Conservation (phyloP, 768 basidiomycete species). For the Hysterangium stoloniferum region DNA sequence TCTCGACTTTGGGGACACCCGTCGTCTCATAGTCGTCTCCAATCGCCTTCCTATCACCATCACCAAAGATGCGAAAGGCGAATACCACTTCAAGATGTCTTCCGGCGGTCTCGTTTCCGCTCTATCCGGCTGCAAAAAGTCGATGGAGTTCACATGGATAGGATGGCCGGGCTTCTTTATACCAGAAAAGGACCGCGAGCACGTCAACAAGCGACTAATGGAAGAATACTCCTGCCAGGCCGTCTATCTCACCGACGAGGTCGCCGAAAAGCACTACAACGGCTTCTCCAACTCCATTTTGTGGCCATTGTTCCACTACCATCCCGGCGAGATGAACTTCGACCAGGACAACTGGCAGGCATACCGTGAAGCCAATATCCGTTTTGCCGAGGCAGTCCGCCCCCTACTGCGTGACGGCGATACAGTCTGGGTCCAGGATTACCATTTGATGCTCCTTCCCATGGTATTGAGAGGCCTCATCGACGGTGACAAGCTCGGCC, state of each 20-base stretch:
- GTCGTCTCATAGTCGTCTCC: slow-evolving; percentile 88
- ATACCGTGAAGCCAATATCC: slow-evolving; percentile 93
- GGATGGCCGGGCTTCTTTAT: slow-evolving; percentile 95
- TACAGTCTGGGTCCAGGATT: slow-evolving; percentile 99
- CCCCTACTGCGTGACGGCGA: slow-evolving; percentile 74
- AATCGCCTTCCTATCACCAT: slow-evolving; percentile 96
- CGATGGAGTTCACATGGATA: slow-evolving; percentile 96
- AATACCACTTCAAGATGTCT: slow-evolving; percentile 99
- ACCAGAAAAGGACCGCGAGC: slow-evolving; percentile 81
- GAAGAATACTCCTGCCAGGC: slow-evolving; percentile 97
- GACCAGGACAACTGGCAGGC: slow-evolving; percentile 98
- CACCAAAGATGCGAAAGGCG: slow-evolving; percentile 82
- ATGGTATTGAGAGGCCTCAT: slow-evolving; percentile 88
- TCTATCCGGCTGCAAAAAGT: slow-evolving; percentile 96
- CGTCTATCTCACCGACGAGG: slow-evolving; percentile 94
- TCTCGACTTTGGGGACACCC: slow-evolving; percentile 34
- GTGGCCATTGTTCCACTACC: slow-evolving; percentile 99
- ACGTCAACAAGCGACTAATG: slow-evolving; percentile 86
- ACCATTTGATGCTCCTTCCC: slow-evolving; percentile 95
- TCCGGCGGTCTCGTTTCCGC: slow-evolving; percentile 97
- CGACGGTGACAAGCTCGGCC: slow-evolving; percentile 56
- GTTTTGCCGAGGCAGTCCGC: slow-evolving; percentile 86
- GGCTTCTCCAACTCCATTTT: slow-evolving; percentile 99
- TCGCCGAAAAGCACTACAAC: slow-evolving; percentile 97
- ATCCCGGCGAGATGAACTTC: slow-evolving; percentile 99